Evolutionary conservation across 441 rosid species (phyloP), one percentile per base, ranked within the genome.

Genomic region (Erodium trifolium): DNA sequence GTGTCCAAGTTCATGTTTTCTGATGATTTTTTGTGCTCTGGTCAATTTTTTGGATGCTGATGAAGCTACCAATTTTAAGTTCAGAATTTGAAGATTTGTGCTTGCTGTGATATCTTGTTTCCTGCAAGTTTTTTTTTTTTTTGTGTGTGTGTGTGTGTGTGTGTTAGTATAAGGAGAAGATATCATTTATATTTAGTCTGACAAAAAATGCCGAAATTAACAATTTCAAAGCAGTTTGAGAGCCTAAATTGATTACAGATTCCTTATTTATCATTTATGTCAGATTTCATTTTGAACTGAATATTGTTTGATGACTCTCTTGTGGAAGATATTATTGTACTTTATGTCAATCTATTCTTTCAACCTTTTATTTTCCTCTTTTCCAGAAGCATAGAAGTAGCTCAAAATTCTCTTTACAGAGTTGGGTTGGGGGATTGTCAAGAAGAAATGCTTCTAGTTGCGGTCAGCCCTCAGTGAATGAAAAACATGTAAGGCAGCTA

Each of bases 341-440:
- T 43, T 67, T 16, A 8, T 31, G 41, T 8, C 1, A 9, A 19
- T 45, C 57, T 10, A 41, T 70, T 17, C 31, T 53, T 66, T 9
- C 74, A 13, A 71, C 11, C 9, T 59, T 70, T 37, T 3, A 27
- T 18, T 55, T 71, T 71, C 53, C 59, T 64, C 65, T 57, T 55
- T 45, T 77, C 78, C 78, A 85, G 90, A 87, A 79, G 80, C 88
- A 88, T 45, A 79, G 84, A 76, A 79, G 84, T 70, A 68, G 84
- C 74, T 75, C 89, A 29, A 87, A 83, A 70, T 68, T 79, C 77
- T 83, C 87, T 1, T 57, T 82, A 10, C 83, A 80, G 78, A 73
- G 80, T 51, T 82, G 75, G 84, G 82, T 79, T 79, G 85, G 84
- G 65, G 81, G 85, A 19, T 70, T 79, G 79, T 80, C 85, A 8